Base-by-base conservation (phyloP, 2,329 filamentous ascomycete genomes). In the Bimuria novae-zelandiae region DNA sequence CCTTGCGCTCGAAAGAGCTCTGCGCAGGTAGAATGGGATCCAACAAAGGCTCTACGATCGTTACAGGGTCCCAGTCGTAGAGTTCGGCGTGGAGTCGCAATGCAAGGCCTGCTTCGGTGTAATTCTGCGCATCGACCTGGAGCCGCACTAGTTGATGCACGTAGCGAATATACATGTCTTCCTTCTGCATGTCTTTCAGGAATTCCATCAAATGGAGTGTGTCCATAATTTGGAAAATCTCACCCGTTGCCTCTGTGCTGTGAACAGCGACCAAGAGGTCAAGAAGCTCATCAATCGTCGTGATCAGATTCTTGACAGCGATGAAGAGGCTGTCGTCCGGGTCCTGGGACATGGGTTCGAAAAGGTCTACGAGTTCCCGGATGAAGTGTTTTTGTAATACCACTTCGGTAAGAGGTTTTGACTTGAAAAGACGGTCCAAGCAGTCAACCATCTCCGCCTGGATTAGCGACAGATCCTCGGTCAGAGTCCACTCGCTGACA, bases 361-460 rank as follows among this genome's bases (percentile, higher is more conserved):
- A 99, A 8, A 92, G 82, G 40, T 88, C 86, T 17, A 96, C 79
- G 41, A 99, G 79, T 75, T 97, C 93, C 17, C 84, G 82, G 39
- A 99, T 88, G 70, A 99, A 97, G 1, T 95, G 83, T 75, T 97
- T 97, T 70, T 97, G 92, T 40, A 94, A 80, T 25, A 96, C 88
- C 59, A 88, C 93, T 74, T 97, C 93, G 0, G 89, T 95, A 67
- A 96, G 80, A 5, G 88, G 86, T 75, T 92, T 94, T 7, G 88
- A 84, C 75, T 97, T 96, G 80, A 97, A 97, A 47, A 96, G 84
- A 21, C 83, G 81, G 69, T 99, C 94, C 49, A 99, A 77, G 60
- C 90, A 95, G 66, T 97, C 93, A 63, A 99, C 96, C 79, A 97
- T 92, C 74, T 97, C 94, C 2, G 92, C 94, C 74, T 97, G 92